These are phyloP conservation scores for Neurospora sp. DNA, from an alignment of 495 filamentous ascomycete species.

Conservation along the genomic window DNA sequence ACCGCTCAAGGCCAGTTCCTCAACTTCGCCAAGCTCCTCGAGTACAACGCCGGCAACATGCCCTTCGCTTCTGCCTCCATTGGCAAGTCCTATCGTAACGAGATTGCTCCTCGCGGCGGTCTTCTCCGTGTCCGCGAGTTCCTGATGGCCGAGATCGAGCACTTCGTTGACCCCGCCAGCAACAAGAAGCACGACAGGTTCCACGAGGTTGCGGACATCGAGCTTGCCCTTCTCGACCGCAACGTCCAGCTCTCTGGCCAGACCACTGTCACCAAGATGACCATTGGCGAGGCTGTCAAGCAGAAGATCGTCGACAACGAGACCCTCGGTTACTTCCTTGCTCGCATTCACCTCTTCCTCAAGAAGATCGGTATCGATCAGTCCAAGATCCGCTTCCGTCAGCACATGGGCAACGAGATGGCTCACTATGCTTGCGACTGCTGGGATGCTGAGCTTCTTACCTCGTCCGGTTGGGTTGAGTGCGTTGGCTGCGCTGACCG, in stretches of 20 bases:
- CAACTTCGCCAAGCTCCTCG: constrained; percentile 66
- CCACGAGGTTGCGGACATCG: constrained; percentile 52
- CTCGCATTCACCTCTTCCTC: constrained; percentile 66
- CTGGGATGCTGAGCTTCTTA: constrained; percentile 75
- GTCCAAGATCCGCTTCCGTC: constrained; percentile 68
- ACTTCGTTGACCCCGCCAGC: constrained; percentile 61
- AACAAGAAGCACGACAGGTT: constrained; percentile 67
- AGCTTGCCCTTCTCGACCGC: constrained; percentile 60
- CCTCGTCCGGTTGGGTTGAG: constrained; percentile 77
- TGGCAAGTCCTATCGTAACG: constrained; percentile 71
- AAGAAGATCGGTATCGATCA: constrained; percentile 58
- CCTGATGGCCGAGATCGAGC: constrained; percentile 76
- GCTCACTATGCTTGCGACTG: constrained; percentile 79
- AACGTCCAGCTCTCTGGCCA: constrained; percentile 61
- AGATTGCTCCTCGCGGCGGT: constrained; percentile 65
- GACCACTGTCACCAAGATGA: constrained; percentile 48
- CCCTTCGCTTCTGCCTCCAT: constrained; percentile 72
- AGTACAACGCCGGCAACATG: constrained; percentile 64
- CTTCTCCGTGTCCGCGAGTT: constrained; percentile 73
- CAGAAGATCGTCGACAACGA: constrained; percentile 67
- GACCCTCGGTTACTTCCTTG: constrained; percentile 81
- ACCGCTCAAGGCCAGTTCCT: constrained; percentile 71
- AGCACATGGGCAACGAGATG: constrained; percentile 74
- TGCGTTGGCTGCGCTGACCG: constrained; percentile 79
- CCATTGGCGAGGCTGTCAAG: constrained; percentile 63